Evolutionary conservation across 2,329 filamentous ascomycete genomes (phyloP).

Genomic region (Venturia nashicola): DNA sequence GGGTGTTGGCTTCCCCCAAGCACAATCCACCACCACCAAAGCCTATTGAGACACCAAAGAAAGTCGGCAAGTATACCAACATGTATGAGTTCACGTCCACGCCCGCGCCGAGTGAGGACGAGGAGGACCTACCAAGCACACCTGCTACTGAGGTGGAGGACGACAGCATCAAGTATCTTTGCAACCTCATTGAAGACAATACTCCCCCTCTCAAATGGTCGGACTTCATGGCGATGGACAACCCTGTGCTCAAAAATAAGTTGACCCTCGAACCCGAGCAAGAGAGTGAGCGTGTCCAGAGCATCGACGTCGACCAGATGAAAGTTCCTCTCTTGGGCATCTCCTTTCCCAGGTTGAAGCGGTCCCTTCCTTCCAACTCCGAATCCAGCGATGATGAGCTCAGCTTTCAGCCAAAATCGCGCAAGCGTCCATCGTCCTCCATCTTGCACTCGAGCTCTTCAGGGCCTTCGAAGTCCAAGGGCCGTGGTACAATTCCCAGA

Average conservation of each 20-base stretch:
- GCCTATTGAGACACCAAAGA: not conserved
- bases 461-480: not conserved
- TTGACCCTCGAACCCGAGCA: not conserved
- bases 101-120: not conserved
- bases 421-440: not conserved
- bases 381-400: conserved; percentile 2
- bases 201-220: not conserved
- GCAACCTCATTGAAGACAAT: not conserved
- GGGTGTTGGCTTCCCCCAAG: conserved; percentile 1
- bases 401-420: not conserved
- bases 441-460: not conserved
- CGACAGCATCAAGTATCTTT: not conserved
- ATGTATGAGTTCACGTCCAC: not conserved
- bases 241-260: not conserved
- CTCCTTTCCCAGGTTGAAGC: not conserved
- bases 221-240: too few relatives aligned
- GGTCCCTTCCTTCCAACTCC: not conserved
- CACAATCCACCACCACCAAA: not conserved
- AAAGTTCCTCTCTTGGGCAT: not conserved
- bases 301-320: not conserved
- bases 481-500: not conserved
- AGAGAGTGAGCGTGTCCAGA: not conserved
- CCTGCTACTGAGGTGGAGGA: not conserved
- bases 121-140: not conserved
- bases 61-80: not conserved